Base-by-base conservation (phyloP, 192 early-diverging fungal genomes). In the Backusella liffmaniae region DNA sequence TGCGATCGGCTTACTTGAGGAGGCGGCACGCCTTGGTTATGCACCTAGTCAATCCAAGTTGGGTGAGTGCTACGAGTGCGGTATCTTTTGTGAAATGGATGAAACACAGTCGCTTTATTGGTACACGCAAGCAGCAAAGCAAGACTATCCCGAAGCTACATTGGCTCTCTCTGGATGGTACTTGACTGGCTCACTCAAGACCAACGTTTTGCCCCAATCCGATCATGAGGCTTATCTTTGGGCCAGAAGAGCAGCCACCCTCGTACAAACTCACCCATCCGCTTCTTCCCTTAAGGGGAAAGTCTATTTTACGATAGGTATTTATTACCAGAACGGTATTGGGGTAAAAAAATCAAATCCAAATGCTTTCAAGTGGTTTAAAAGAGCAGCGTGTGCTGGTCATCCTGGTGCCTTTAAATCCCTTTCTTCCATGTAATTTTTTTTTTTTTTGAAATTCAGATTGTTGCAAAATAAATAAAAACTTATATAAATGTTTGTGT, bases 151-250 rank as follows among this genome's bases (percentile, higher is more conserved):
- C 2, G 89, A 90, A 62, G 84, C 87, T 13, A 77, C 79, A 35
- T 85, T 90, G 65, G 89, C 84, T 0, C 66, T 90, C 5, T 82
- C 88, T 0, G 83, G 86, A 26, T 90, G 89, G 89, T 90, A 90
- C 73, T 73, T 90, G 23, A 88, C 88, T 5, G 89, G 89, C 2
- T 80, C 80, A 1, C 70, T 73, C 0, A 74, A 65, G 3, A 66
- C 39, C 6, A 84, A 81, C 18, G 67, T 82, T 0, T 39, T 90
- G 49, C 78, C 79, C 2, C 89, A 89, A 73, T 86, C 83, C 3
- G 89, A 90, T 79, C 76, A 71, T 0, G 84, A 89, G 73, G 77
- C 89, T 18, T 90, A 83, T 68, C 77, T 87, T 10, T 90, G 89
- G 89, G 88, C 88, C 3, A 83, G 79, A 32, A 75, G 76, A 29